phyloP scores from a whole-genome alignment of 257 asterid genomes.

The Cinchona pubescens region DNA sequence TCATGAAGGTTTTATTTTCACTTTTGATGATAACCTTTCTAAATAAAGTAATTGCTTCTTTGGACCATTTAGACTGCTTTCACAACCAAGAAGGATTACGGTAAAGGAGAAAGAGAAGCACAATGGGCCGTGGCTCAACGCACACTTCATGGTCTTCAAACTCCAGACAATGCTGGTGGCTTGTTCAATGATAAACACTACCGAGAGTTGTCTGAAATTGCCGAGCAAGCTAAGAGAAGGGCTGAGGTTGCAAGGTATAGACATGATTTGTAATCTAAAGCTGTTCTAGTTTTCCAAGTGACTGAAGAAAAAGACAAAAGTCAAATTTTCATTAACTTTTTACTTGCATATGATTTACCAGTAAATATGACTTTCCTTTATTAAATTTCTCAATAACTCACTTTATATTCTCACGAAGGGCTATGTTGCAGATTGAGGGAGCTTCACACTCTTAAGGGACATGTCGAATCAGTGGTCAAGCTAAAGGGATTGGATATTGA shows the following conservation, averaged over 20 bases:
- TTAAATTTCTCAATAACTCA: not conserved
- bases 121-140: conserved; percentile 85
- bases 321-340: not conserved
- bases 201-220: conserved; percentile 53
- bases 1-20: not conserved
- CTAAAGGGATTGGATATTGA: conserved; percentile 23
- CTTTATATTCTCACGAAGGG: conserved; percentile 21
- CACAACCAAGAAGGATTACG: conserved; percentile 82
- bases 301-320: not conserved
- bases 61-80: conserved; percentile 53
- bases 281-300: not conserved
- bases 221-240: conserved; percentile 70
- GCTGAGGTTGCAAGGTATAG: conserved; percentile 79
- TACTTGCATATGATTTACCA: not conserved
- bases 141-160: conserved; percentile 69
- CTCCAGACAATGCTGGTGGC: conserved; percentile 23
- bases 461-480: conserved; percentile 23
- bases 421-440: conserved; percentile 58
- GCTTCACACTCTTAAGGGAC: conserved; percentile 50
- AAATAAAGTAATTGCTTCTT: not conserved
- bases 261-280: not conserved
- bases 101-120: conserved; percentile 78
- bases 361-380: not conserved
- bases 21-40: not conserved
- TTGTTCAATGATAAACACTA: conserved; percentile 42